A percentile compares a stretch with the other conserved stretches of the same genome.
Evolutionary conservation across 495 filamentous ascomycete species (phyloP).

Genomic region (Alectoria sarmentosa): DNA sequence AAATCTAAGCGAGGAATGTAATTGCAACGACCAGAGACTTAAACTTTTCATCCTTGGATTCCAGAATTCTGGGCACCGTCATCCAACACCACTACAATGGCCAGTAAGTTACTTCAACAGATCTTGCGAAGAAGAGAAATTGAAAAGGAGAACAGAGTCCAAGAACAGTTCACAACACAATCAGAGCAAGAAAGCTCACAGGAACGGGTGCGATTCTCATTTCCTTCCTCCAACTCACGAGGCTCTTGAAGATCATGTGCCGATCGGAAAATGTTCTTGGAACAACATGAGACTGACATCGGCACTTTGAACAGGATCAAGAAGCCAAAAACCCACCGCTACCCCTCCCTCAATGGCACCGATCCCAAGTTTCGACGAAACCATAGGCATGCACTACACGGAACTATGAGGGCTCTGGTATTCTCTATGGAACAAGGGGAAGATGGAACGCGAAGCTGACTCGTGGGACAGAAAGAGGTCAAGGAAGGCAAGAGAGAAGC

Average conservation of each 20-base stretch:
- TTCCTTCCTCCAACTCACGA: constrained; percentile 10
- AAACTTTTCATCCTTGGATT: not conserved
- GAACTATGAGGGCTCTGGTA: constrained; percentile 96
- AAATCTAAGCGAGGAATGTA: not conserved
- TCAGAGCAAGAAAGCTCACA: constrained; percentile 91
- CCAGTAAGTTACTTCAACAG: constrained; percentile 11
- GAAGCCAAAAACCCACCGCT: constrained; percentile 98
- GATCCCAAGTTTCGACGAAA: constrained; percentile 99
- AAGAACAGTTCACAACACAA: constrained; percentile 99
- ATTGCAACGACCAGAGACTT: not conserved
- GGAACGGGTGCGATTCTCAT: constrained; percentile 73
- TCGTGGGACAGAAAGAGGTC: constrained; percentile 75
- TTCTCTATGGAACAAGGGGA: constrained; percentile 33
- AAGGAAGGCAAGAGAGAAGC: constrained; percentile 93
- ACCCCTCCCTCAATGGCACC: constrained; percentile 96
- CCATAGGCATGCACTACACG: constrained; percentile 98
- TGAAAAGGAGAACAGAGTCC: constrained; percentile 45
- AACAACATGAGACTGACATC: not conserved
- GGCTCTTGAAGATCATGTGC: constrained; percentile 1
- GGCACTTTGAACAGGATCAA: constrained; percentile 66
- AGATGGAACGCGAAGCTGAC: constrained; percentile 36
- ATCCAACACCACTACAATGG: constrained; percentile 13
- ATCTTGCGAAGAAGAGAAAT: not conserved
- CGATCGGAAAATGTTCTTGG: not conserved
- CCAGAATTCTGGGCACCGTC: not conserved